Evolutionary conservation across 441 rosid genomes (phyloP), one percentile per base, ranked within the genome.

Genomic region (Populus hybrid): DNA sequence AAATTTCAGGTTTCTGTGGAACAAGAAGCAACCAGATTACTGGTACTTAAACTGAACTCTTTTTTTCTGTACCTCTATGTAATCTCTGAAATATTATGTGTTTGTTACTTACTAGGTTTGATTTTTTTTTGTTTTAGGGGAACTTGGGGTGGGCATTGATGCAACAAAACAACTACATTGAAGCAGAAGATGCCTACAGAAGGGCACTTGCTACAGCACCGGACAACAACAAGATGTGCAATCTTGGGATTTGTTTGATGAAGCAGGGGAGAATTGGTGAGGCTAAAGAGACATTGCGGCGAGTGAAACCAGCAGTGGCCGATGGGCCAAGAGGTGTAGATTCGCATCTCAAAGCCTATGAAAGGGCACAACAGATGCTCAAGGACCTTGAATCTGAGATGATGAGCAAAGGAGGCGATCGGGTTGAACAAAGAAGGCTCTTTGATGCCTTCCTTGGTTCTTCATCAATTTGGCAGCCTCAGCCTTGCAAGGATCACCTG

Each of bases 171-270:
- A 94, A 91, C 72, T 94, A 92, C 61, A 83, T 90, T 2, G 97
- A 92, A 82, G 99, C 98, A 32, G 99, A 92, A 80, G 97, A 95
- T 75, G 97, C 97, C 3, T 95, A 95, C 78, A 79, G 94, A 53
- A 79, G 97, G 11, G 99, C 98, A 59, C 86, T 95, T 12, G 74
- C 91, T 0, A 89, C 89, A 10, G 90, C 94, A 18, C 87, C 91
- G 0, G 99, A 95, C 79, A 94, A 91, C 69, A 94, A 95, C 86
- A 95, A 95, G 82, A 95, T 94, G 98, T 95, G 99, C 83, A 95
- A 94, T 76, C 84, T 95, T n/a, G 99, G 98, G 3, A 95, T 95
- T 78, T 95, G 98, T 40, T 86, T 95, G 85, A 95, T 95, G 98
- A 95, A 94, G 78, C 97, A 95, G 83, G 98, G 97, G 32, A 88